Percentiles rank a stretch among this genome's conserved stretches.
These are phyloP conservation scores for Cicer chorassanicum DNA, from an alignment of 306 rosid species.

Conservation along the genomic window DNA sequence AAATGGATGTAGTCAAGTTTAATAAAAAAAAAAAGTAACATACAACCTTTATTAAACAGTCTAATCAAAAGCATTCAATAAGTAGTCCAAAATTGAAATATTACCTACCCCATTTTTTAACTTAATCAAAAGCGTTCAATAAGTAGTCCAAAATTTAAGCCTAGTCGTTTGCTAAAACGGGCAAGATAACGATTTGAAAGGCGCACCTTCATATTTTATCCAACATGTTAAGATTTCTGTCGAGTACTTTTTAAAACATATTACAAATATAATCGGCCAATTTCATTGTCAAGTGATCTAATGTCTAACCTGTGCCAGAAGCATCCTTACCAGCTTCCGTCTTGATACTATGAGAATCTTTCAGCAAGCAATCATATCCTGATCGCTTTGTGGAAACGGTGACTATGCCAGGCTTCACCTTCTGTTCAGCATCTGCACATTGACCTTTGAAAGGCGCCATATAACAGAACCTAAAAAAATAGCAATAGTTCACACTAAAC, in stretches of 20 bases:
- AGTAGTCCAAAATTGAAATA: background rate
- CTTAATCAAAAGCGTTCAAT: too few species aligned
- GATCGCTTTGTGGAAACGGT: slow-evolving; percentile 55
- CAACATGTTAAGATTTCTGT: background rate
- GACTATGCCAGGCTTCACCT: slow-evolving; percentile 44
- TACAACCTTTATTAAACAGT: too few species aligned
- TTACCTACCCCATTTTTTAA: background rate
- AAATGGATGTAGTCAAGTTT: too few species aligned
- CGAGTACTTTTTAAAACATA: background rate
- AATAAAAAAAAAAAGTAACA: too few species aligned
- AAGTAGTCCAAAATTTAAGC: slow-evolving; percentile 17
- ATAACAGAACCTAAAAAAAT: slow-evolving; percentile 57
- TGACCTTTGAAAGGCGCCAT: slow-evolving; percentile 57
- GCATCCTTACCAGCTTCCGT: slow-evolving; percentile 5
- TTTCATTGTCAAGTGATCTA: background rate
- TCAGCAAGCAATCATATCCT: slow-evolving; percentile 36
- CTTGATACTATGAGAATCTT: slow-evolving; percentile 25
- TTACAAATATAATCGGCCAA: background rate
- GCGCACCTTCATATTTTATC: slow-evolving; percentile 1
- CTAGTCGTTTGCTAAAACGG: background rate
- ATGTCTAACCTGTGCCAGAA: slow-evolving; percentile 47
- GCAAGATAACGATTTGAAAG: slow-evolving; percentile 2
- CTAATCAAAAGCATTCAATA: background rate
- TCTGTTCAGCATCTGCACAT: slow-evolving; percentile 53
- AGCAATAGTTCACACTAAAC: slow-evolving; percentile 26